Conservation (phyloP, 2,329 filamentous ascomycete species). For the Ambrosiella beaveri region DNA sequence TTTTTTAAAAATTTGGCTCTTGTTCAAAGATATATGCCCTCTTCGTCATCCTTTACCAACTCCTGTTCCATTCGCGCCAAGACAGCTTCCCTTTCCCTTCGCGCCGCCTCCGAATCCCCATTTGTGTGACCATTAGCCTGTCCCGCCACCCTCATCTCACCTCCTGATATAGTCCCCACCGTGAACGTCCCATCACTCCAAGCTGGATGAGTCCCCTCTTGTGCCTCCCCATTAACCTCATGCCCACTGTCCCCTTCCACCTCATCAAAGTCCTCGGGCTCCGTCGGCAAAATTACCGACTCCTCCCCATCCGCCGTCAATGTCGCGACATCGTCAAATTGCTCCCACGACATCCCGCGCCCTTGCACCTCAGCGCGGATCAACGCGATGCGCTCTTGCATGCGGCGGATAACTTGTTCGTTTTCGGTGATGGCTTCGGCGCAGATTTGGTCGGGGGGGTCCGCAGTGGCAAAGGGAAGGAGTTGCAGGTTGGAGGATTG, state of each 20-base stretch:
- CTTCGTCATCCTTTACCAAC: not conserved
- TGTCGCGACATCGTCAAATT: conserved; percentile 30
- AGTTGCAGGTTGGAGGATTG: conserved; percentile 59
- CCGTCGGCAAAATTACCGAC: conserved; percentile 6
- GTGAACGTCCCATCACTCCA: conserved; percentile 50
- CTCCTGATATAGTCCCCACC: conserved; percentile 33
- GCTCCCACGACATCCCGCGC: conserved; percentile 38
- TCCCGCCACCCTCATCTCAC: not conserved
- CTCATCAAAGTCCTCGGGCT: not conserved
- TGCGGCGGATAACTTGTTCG: conserved; percentile 47
- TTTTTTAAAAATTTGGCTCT: too few species aligned
- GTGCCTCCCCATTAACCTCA: not conserved
- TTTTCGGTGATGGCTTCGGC: conserved; percentile 59
- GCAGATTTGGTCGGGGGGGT: conserved; percentile 47
- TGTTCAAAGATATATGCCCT: not conserved
- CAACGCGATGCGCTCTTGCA: conserved; percentile 47
- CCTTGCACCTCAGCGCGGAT: conserved; percentile 47
- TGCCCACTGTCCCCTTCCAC: not conserved
- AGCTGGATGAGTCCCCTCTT: conserved; percentile 21
- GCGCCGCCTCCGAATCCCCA: not conserved
- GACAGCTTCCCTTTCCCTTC: not conserved
- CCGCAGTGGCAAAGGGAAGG: conserved; percentile 41
- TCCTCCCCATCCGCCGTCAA: conserved; percentile 10
- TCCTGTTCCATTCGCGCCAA: not conserved
- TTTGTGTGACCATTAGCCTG: not conserved